Base-by-base conservation (phyloP, 2,329 filamentous ascomycete species). In the Zymoseptoria crescenta region DNA sequence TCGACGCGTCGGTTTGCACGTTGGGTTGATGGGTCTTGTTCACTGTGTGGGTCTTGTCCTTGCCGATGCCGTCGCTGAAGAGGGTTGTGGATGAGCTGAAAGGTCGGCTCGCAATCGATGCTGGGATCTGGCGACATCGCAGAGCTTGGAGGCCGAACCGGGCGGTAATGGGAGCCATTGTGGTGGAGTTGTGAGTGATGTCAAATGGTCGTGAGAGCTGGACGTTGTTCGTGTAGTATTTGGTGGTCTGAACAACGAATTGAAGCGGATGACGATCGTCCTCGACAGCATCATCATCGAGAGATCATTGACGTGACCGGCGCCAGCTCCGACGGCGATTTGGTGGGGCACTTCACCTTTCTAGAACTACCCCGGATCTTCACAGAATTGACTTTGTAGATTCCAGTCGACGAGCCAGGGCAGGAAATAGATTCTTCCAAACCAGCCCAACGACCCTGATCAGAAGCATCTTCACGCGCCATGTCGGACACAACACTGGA, bases 161-260 rank as follows among this genome's bases (percentile, higher is more conserved):
- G 35, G 35, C 16, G 35, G 35, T 45, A 13, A n/a, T 45, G 16
- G 35, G 10, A 13, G 35, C 35, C 35, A 45, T 45, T n/a, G 35
- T 13, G 13, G 13, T 45, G 35, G 35, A 16, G 5, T 13, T 45
- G 35, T 45, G 35, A 6, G 2, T 45, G 35, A n/a, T 16, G 35
- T 50, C 57, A 24, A 50, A 51, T 50, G 56, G 53, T 24, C 59
- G 48, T 30, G 49, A 53, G 45, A 24, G 24, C 24, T 24, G 24
- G 24, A 24, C 4, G 27, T 45, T 9, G 56, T 52, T 57, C 74
- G 72, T 69, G 71, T 73, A 67, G 74, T 74, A 70, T 27, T n/a
- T n/a, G n/a, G 72, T 72, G n/a, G 70, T 41, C 35, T 9, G 10
- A 41, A 41, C 13, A 41, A 41, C 10, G 9, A 16, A 41, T 1